Percentiles rank a stretch among this genome's conserved stretches.
Evolutionary conservation across 148 eudicot species (phyloP).

Genomic region (Tetragonia tetragonoides): DNA sequence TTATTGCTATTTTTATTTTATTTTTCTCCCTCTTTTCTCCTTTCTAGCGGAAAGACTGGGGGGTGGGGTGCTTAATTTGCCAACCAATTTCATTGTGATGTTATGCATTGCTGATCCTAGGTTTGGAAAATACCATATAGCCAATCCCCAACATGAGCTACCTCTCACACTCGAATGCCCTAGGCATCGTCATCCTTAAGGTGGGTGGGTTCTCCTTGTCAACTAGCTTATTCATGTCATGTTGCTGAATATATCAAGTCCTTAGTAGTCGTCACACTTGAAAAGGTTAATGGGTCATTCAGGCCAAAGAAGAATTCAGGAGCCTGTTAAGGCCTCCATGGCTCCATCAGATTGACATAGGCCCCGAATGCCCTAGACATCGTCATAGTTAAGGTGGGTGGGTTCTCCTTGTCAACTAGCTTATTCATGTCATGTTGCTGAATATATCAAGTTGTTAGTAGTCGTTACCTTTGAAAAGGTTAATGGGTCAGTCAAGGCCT

Average conservation of each 20-base stretch:
- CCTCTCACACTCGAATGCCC: background rate
- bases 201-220: background rate
- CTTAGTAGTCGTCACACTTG: background rate
- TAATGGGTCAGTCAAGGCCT: background rate
- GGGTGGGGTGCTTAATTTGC: background rate
- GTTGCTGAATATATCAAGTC: background rate
- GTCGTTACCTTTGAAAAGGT: background rate
- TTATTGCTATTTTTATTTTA: too few relatives aligned
- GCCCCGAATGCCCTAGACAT: background rate
- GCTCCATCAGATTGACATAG: too few relatives aligned
- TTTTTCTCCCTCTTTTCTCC: too few relatives aligned
- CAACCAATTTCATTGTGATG: too few relatives aligned
- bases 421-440: background rate
- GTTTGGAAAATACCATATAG: background rate
- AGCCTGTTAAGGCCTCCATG: background rate
- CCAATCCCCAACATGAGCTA: background rate
- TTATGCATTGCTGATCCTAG: background rate
- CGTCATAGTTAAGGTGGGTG: background rate
- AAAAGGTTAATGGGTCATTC: background rate
- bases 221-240: background rate
- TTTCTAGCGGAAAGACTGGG: background rate
- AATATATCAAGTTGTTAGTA: background rate
- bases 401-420: background rate
- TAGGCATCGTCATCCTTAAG: background rate
- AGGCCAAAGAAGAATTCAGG: background rate